Evolutionary conservation across 1,284 basidiomycete genomes (phyloP).

Genomic region (Boletus smithii): DNA sequence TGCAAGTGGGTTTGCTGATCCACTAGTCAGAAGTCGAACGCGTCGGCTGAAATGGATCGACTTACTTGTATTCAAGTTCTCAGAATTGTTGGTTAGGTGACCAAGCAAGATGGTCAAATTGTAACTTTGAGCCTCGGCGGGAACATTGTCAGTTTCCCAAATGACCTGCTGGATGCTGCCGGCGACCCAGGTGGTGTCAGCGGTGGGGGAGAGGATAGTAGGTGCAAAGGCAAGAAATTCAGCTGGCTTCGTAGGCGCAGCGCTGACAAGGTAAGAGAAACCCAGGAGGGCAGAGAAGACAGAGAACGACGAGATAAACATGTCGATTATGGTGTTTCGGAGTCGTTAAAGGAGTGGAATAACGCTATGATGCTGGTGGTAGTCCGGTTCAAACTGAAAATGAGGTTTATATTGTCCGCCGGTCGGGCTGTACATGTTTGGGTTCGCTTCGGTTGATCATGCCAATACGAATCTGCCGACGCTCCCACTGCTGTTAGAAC

Average conservation of each 20-base stretch:
- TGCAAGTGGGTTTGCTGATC: conserved; percentile 43
- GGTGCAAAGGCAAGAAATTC: conserved; percentile 46
- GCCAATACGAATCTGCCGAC: not conserved
- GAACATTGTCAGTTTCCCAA: conserved; percentile 41
- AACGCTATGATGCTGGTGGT: too few relatives aligned
- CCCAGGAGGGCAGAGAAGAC: conserved; percentile 20
- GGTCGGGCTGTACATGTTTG: not conserved
- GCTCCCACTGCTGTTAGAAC: too few relatives aligned
- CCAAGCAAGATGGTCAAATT: conserved; percentile 41
- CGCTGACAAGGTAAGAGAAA: conserved; percentile 18
- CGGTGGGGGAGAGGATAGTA: conserved; percentile 39
- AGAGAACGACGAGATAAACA: conserved; percentile 24
- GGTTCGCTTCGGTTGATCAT: conserved; percentile 3
- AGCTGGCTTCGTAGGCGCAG: conserved; percentile 32
- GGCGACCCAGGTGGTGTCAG: conserved; percentile 34
- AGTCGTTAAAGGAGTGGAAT: conserved; percentile 25
- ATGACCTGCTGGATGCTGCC: conserved; percentile 39
- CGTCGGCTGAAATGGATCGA: not conserved
- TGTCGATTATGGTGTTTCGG: conserved; percentile 7
- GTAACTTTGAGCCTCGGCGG: conserved; percentile 27
- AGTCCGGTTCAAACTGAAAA: too few relatives aligned
- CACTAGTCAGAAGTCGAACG: conserved; percentile 7
- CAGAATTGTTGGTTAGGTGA: conserved; percentile 25
- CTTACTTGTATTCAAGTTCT: conserved; percentile 44
- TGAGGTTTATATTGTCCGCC: conserved; percentile 19